Conservation (phyloP, 2,329 filamentous ascomycete genomes). For the Coniochaeta prunicola region DNA sequence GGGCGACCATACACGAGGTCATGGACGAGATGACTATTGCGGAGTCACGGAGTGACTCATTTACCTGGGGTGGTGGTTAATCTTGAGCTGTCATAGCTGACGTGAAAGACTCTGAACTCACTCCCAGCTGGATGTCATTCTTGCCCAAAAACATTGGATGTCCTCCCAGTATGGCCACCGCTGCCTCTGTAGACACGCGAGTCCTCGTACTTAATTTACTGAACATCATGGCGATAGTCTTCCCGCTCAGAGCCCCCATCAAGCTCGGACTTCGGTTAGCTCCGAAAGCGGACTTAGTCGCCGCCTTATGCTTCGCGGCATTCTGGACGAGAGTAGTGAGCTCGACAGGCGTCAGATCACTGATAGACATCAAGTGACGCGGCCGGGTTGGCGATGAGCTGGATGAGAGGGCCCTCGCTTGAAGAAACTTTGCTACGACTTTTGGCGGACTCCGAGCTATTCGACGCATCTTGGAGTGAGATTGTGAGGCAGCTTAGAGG, state of each 20-base stretch:
- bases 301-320: slow-evolving; percentile 68
- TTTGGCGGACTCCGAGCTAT: slow-evolving; percentile 16
- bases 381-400: slow-evolving; percentile 34
- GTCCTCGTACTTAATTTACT: slow-evolving; percentile 93
- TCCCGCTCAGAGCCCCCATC: slow-evolving; percentile 57
- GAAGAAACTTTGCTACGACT: slow-evolving; percentile 21
- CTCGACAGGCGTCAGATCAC: slow-evolving; percentile 73
- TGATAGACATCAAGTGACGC: slow-evolving; percentile 87
- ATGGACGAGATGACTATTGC: slow-evolving; percentile 90
- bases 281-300: slow-evolving; percentile 51
- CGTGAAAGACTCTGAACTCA: slow-evolving; percentile 28
- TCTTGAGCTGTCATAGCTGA: neutral
- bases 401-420: slow-evolving; percentile 35
- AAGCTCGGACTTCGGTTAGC: slow-evolving; percentile 54
- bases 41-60: slow-evolving; percentile 92
- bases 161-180: slow-evolving; percentile 80
- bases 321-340: slow-evolving; percentile 77
- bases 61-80: slow-evolving; percentile 48
- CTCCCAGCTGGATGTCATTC: slow-evolving; percentile 92
- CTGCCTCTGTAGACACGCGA: slow-evolving; percentile 86
- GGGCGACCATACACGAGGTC: slow-evolving; percentile 76
- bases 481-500: neutral
- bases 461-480: slow-evolving; percentile 8
- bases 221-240: slow-evolving; percentile 93
- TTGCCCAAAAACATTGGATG: slow-evolving; percentile 96